Evolutionary conservation across 495 filamentous ascomycete species (phyloP).

Genomic region (Tuber magnatum): DNA sequence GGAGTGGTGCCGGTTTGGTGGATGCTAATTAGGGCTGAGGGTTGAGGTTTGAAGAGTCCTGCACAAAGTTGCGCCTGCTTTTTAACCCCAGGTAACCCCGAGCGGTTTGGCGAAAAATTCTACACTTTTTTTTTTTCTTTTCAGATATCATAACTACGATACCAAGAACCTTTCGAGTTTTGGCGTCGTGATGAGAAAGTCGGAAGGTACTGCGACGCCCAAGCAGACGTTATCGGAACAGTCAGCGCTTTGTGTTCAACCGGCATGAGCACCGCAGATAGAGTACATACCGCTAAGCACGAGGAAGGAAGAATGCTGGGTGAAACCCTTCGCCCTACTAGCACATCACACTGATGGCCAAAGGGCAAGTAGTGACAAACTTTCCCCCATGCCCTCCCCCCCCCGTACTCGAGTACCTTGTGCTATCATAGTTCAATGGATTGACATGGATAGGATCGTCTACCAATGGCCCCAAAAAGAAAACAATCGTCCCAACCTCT

Average conservation of each 20-base stretch:
- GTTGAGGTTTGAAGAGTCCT: slow-evolving; percentile 14
- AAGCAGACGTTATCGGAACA: neutral
- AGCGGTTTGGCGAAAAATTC: neutral
- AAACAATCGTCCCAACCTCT: neutral
- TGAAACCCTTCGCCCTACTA: neutral
- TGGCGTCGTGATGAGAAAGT: neutral
- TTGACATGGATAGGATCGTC: slow-evolving; percentile 8
- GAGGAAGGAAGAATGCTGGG: neutral
- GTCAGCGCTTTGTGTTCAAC: slow-evolving; percentile 2
- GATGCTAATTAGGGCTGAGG: slow-evolving; percentile 5
- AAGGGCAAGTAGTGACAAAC: neutral
- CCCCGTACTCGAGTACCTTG: neutral
- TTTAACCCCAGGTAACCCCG: slow-evolving; percentile 5
- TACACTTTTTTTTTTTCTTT: neutral
- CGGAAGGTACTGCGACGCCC: neutral
- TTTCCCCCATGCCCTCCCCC: neutral
- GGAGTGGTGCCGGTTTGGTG: no score
- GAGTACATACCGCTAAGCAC: neutral
- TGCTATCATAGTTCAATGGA: slow-evolving; percentile 3
- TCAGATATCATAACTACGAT: no score
- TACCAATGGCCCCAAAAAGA: neutral
- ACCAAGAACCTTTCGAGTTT: neutral
- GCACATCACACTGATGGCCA: neutral
- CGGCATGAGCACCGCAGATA: neutral
- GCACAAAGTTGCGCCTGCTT: neutral